These are phyloP conservation scores for Aspergillus sp. DNA, from an alignment of 2,329 filamentous ascomycete species.

Conservation along the genomic window DNA sequence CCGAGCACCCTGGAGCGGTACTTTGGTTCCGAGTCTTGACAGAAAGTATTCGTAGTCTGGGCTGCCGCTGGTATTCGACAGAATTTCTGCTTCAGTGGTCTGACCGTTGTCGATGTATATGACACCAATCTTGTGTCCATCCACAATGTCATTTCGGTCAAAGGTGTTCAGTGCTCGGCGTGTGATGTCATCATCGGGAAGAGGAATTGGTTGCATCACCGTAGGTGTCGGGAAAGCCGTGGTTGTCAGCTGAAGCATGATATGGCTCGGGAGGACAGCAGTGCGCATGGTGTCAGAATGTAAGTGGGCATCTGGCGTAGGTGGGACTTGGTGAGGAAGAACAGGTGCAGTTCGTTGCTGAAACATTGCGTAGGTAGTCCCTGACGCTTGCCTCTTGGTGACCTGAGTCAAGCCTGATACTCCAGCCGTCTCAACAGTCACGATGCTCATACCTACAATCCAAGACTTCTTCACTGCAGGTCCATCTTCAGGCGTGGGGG, in stretches of 20 bases:
- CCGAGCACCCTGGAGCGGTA: constrained; percentile 75
- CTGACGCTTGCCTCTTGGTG: constrained; percentile 54
- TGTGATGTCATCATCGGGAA: constrained; percentile 72
- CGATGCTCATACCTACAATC: constrained; percentile 55
- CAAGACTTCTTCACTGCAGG: constrained; percentile 51
- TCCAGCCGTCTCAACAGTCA: constrained; percentile 53
- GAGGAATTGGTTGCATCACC: constrained; percentile 68
- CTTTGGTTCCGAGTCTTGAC: constrained; percentile 76
- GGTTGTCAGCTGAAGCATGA: constrained; percentile 48
- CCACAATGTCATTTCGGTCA: constrained; percentile 84
- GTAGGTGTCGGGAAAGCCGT: constrained; percentile 48
- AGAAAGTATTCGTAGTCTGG: constrained; percentile 86
- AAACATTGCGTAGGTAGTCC: constrained; percentile 52
- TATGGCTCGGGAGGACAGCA: constrained; percentile 49
- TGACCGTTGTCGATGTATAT: constrained; percentile 91
- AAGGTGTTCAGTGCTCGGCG: constrained; percentile 76
- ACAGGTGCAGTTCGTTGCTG: constrained; percentile 50
- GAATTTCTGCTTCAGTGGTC: constrained; percentile 76
- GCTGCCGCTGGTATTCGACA: constrained; percentile 83
- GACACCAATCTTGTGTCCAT: constrained; percentile 93
- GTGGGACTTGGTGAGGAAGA: constrained; percentile 48
- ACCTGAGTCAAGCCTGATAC: constrained; percentile 52
- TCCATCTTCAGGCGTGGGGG: constrained; percentile 44
- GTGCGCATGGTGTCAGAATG: constrained; percentile 42
- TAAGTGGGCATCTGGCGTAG: constrained; percentile 42